Evolutionary conservation across 768 basidiomycete species (phyloP).

Genomic region (Termitomyces sp.): DNA sequence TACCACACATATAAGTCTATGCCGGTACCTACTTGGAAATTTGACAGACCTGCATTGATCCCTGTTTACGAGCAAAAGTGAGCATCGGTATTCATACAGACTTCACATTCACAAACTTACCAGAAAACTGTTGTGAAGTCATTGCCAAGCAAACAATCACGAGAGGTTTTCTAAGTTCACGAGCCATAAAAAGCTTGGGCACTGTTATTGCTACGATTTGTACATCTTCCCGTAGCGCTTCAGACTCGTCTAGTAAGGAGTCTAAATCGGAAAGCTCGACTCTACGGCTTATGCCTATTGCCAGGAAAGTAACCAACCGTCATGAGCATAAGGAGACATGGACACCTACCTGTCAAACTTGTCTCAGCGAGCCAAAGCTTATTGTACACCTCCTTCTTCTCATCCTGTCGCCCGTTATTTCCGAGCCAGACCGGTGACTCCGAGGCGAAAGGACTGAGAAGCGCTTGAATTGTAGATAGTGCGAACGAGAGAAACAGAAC

Average conservation of each 20-base stretch:
- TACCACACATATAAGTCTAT: conserved; percentile 18
- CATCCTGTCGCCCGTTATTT: conserved; percentile 40
- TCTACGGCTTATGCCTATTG: conserved; percentile 1
- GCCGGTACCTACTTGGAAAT: background rate
- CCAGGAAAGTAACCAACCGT: background rate
- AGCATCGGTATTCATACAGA: background rate
- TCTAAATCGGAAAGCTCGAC: conserved; percentile 25
- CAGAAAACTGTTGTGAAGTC: conserved; percentile 76
- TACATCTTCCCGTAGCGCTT: conserved; percentile 20
- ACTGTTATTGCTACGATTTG: conserved; percentile 36
- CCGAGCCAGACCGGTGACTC: conserved; percentile 73
- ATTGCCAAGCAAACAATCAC: conserved; percentile 64
- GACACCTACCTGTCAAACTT: conserved; percentile 20
- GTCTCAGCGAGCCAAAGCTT: conserved; percentile 49
- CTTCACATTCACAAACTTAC: conserved; percentile 24
- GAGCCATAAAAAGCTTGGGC: conserved; percentile 42
- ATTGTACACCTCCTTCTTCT: conserved; percentile 38
- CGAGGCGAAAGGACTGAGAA: conserved; percentile 45
- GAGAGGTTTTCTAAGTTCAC: conserved; percentile 57
- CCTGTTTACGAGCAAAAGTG: conserved; percentile 32
- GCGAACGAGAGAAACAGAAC: conserved; percentile 60
- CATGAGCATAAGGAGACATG: background rate
- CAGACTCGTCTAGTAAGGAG: conserved; percentile 32
- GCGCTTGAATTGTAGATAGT: conserved; percentile 51
- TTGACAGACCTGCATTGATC: conserved; percentile 59